Conservation (phyloP, 768 basidiomycete species). For the Lyophyllum shimeji region DNA sequence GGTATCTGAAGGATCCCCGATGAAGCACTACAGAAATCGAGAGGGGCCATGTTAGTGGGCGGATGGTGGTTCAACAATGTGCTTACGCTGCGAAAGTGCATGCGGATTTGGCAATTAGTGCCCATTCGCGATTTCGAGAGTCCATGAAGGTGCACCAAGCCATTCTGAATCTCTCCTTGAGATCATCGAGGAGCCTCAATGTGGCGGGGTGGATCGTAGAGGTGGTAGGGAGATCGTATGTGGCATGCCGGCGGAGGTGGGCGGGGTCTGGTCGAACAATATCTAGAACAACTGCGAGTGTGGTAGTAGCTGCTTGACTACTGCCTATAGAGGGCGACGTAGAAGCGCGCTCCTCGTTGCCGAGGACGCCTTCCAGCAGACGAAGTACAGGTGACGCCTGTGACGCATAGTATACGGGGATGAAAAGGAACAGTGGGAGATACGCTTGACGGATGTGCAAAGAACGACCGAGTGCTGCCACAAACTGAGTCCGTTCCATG, state of each 20-base stretch:
- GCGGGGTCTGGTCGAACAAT: background rate
- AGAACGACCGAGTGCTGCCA: background rate
- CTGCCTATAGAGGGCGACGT: too few species aligned
- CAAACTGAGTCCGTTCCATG: too few species aligned
- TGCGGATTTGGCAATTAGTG: background rate
- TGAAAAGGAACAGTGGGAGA: background rate
- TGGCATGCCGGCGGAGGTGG: background rate
- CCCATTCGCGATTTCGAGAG: constrained; percentile 8
- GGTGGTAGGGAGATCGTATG: too few species aligned
- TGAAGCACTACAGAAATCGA: background rate
- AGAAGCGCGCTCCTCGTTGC: too few species aligned
- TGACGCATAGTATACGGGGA: background rate
- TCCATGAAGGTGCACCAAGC: constrained; percentile 4
- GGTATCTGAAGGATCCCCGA: constrained; percentile 4
- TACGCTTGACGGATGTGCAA: background rate
- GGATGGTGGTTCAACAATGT: background rate
- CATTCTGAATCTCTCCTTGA: background rate
- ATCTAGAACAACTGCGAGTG: background rate
- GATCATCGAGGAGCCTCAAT: background rate
- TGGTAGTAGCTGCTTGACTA: background rate
- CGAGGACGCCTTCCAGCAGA: background rate
- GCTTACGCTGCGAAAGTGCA: constrained; percentile 7
- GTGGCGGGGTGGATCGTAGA: background rate
- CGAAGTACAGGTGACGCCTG: background rate
- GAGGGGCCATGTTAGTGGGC: background rate